These are phyloP conservation scores for Aspergillus olivimuriae DNA, from an alignment of 495 filamentous ascomycete species.

Conservation along the genomic window DNA sequence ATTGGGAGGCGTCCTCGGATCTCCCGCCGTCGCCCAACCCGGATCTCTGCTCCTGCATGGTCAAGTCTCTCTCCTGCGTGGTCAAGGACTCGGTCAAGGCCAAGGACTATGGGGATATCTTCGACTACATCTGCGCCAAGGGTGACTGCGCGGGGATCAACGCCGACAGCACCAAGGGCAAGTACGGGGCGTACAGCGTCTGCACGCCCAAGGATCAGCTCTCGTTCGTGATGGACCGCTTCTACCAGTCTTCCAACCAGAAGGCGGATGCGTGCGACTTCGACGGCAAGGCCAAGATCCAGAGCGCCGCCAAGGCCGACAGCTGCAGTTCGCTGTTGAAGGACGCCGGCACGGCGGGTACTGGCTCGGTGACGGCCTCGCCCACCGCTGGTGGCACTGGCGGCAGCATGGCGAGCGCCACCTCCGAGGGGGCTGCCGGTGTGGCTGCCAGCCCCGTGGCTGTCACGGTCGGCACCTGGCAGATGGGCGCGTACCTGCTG, in stretches of 20 bases:
- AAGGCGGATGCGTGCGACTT: conserved; percentile 67
- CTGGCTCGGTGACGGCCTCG: conserved; percentile 58
- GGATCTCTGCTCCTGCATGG: conserved; percentile 82
- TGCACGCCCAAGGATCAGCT: conserved; percentile 74
- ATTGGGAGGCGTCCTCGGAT: conserved; percentile 63
- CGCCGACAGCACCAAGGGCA: conserved; percentile 59
- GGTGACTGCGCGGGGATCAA: conserved; percentile 62
- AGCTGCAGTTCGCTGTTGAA: conserved; percentile 48
- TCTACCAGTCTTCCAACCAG: conserved; percentile 59
- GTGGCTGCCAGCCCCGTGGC: conserved; percentile 41
- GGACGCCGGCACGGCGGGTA: conserved; percentile 55
- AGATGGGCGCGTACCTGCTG: conserved; percentile 60
- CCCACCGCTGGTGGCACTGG: conserved; percentile 56
- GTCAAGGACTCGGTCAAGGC: conserved; percentile 47
- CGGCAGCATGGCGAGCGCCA: conserved; percentile 33
- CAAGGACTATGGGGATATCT: conserved; percentile 57
- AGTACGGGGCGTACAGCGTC: conserved; percentile 87
- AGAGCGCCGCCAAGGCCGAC: conserved; percentile 36
- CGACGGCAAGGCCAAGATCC: conserved; percentile 52
- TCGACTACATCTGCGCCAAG: conserved; percentile 64
- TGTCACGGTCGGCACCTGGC: conserved; percentile 57
- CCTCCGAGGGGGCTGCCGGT: conserved; percentile 36
- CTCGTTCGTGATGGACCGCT: conserved; percentile 73
- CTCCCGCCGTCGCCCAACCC: conserved; percentile 84
- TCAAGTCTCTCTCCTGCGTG: conserved; percentile 61